Conservation (phyloP, 2,329 filamentous ascomycete genomes). For the Paecilomyces dactylethromorphus region DNA sequence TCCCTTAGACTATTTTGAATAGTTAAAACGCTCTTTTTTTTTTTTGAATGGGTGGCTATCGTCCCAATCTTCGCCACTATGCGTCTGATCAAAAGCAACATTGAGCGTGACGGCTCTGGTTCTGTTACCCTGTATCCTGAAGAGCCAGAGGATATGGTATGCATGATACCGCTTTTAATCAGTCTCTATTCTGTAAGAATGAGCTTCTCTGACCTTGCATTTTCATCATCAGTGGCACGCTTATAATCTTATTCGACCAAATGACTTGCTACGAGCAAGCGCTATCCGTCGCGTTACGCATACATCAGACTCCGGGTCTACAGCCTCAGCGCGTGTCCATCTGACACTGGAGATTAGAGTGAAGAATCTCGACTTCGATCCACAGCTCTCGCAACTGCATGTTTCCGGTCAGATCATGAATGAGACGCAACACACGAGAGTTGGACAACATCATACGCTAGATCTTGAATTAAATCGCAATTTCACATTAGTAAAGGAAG, state of each 20-base stretch:
- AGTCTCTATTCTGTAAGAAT: conserved; percentile 2
- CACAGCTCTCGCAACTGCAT: conserved; percentile 61
- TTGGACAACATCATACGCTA: conserved; percentile 63
- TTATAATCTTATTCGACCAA: conserved; percentile 64
- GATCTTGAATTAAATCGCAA: conserved; percentile 83
- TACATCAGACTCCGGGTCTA: conserved; percentile 55
- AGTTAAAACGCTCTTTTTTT: no score
- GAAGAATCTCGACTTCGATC: conserved; percentile 62
- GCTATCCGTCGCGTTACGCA: conserved; percentile 61
- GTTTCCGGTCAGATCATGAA: conserved; percentile 59
- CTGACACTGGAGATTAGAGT: conserved; percentile 60
- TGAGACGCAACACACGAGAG: conserved; percentile 61
- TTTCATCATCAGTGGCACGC: conserved; percentile 56
- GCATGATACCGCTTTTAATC: neutral
- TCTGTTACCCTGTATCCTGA: conserved; percentile 61
- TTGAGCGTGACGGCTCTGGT: conserved; percentile 61
- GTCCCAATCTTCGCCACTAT: conserved; percentile 37
- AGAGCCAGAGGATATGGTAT: conserved; percentile 69
- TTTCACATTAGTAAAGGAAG: conserved; percentile 79
- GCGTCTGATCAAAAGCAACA: conserved; percentile 61
- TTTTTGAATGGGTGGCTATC: neutral
- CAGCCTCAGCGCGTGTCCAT: conserved; percentile 57
- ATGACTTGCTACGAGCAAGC: conserved; percentile 58
- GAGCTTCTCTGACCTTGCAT: neutral
- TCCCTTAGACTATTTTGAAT: no score